Percentiles rank a stretch among this genome's conserved stretches.
These are phyloP conservation scores for Penicillium maclennaniae DNA, from an alignment of 495 filamentous ascomycete genomes.

Conservation along the genomic window DNA sequence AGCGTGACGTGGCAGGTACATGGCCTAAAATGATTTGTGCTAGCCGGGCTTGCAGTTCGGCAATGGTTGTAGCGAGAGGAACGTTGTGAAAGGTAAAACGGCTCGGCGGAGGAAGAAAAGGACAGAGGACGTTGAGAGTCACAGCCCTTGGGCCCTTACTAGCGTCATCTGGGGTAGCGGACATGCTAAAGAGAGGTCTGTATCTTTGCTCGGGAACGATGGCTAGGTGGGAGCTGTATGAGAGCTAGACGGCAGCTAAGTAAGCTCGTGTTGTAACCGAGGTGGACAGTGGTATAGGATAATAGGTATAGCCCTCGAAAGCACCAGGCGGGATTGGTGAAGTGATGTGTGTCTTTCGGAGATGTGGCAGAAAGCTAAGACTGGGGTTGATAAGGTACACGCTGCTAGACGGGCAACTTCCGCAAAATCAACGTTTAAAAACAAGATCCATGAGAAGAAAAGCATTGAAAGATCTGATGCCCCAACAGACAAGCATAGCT, in stretches of 20 bases:
- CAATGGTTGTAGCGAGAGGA: slow-evolving; percentile 53
- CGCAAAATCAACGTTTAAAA: background rate
- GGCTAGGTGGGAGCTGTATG: too few species aligned
- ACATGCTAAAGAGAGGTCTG: background rate
- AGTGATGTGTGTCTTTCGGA: background rate
- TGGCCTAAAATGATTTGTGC: slow-evolving; percentile 49
- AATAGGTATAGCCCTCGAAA: too few species aligned
- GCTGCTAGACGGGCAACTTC: background rate
- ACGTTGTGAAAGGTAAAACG: slow-evolving; percentile 25
- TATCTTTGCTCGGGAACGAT: background rate
- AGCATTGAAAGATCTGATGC: background rate
- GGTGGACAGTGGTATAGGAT: too few species aligned
- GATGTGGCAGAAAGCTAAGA: slow-evolving; percentile 15
- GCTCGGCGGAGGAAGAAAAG: slow-evolving; percentile 50
- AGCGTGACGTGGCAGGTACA: slow-evolving; percentile 49
- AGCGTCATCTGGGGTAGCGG: background rate
- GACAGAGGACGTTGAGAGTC: slow-evolving; percentile 52
- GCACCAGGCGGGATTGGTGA: background rate
- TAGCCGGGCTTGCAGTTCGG: slow-evolving; percentile 58
- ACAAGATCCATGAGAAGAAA: background rate
- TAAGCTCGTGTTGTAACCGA: too few species aligned
- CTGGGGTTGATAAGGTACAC: slow-evolving; percentile 1
- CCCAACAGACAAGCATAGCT: background rate
- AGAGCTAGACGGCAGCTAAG: too few species aligned
- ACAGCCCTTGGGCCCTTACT: slow-evolving; percentile 23